phyloP scores from a whole-genome alignment of 148 eudicot genomes.

The Cornus suecica region DNA sequence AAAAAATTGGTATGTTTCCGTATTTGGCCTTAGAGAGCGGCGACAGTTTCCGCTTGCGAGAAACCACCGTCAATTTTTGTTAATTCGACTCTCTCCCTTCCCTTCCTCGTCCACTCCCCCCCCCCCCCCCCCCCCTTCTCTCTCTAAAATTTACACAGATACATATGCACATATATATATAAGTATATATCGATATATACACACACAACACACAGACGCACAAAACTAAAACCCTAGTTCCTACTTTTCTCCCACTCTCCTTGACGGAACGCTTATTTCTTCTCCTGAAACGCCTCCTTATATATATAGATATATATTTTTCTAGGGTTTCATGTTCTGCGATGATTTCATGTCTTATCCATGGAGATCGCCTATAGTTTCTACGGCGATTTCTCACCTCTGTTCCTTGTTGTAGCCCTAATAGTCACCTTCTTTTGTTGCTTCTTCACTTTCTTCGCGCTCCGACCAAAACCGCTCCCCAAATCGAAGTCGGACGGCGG shows the following conservation, averaged over 20 bases:
- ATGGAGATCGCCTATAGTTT: slow-evolving; percentile 48
- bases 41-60: too few species aligned
- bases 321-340: slow-evolving; percentile 27
- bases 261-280: not conserved
- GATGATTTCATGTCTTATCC: slow-evolving; percentile 54
- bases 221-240: not conserved
- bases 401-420: slow-evolving; percentile 31
- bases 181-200: too few species aligned
- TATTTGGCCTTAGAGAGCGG: too few species aligned
- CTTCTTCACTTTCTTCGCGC: slow-evolving; percentile 30
- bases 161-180: too few species aligned
- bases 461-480: slow-evolving; percentile 26
- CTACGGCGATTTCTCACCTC: slow-evolving; percentile 14
- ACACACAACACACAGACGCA: too few species aligned
- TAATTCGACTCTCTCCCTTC: too few species aligned
- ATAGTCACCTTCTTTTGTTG: slow-evolving; percentile 35
- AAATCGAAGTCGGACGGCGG: slow-evolving; percentile 10
- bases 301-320: not conserved
- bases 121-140: not conserved
- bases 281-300: not conserved
- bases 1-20: too few species aligned
- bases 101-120: too few species aligned
- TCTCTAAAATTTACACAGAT: not conserved
- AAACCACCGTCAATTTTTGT: too few species aligned
- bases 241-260: not conserved